Evolutionary conservation across 2,329 filamentous ascomycete species (phyloP), one percentile per base, ranked within the genome.

Genomic region (Tricladium varicosporioides): DNA sequence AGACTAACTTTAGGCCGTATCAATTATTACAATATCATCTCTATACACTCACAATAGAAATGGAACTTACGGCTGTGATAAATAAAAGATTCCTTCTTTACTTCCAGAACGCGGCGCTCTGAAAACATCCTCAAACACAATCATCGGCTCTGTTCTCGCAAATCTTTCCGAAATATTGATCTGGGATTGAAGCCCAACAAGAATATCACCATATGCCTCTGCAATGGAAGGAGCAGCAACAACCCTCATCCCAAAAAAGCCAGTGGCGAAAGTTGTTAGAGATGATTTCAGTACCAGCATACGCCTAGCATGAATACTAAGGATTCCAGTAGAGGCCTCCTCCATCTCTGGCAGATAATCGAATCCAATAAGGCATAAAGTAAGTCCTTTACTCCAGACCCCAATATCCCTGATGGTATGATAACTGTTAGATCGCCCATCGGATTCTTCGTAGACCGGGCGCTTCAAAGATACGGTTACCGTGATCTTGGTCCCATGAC

Each of bases 401-500:
- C 16, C 51, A 3, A 60, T 60, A 10, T 63, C 57, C 13, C 19
- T n/a, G 10, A 65, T 51, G 5, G 60, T 11, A 10, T 27, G 27
- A 2, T 40, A 15, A 18, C 33, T 43, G 5, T 45, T 16, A 13
- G 43, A 27, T 40, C 46, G 14, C 15, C 33, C 10, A 1, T 49
- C 36, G 9, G 52, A 5, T 11, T 48, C 44, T 47, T 22, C 16
- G 31, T 36, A 22, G 10, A 40, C 11, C 18, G 47, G 43, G 16
- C 45, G 9, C 7, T 51, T 45, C n/a, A 62, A 32, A 5, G 76
- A 74, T 1, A 83, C 63, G 2, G 73, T 75, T 4, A 83, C 77
- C 4, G 72, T 75, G 1, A 85, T 75, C 4, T 76, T 75, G 0
- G 83, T 86, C 1, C 84, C 84, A 31, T 76, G 73, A 1, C 76